Conservation (phyloP, 176 grass and related monocot genomes). For the Oryza meridionalis region DNA sequence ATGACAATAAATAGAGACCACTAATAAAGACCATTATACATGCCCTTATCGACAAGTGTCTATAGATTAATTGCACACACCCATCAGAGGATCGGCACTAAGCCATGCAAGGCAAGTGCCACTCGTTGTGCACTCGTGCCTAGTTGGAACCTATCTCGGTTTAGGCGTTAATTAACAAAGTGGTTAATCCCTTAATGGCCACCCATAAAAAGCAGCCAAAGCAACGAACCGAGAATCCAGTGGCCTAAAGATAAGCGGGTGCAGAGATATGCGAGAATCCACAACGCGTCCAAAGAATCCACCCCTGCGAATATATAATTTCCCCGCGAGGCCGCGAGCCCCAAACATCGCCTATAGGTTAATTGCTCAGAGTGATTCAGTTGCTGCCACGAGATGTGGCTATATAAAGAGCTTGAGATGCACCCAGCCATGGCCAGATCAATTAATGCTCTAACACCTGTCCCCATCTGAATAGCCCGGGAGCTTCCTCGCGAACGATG, state of each 20-base stretch:
- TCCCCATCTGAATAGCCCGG: neutral
- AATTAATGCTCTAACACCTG: conserved; percentile 31
- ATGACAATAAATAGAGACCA: too few relatives aligned
- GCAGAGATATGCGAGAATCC: conserved; percentile 51
- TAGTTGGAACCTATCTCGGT: conserved; percentile 22
- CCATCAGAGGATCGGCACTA: conserved; percentile 30
- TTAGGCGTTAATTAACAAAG: conserved; percentile 40
- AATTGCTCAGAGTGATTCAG: conserved; percentile 7
- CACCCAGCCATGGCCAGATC: neutral
- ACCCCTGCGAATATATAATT: conserved; percentile 24
- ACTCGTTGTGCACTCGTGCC: neutral
- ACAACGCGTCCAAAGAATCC: conserved; percentile 37
- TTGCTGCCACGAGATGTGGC: conserved; percentile 1
- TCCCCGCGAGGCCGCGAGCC: conserved; percentile 10
- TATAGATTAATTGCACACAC: neutral
- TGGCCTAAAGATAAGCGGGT: conserved; percentile 49
- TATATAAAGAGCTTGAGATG: conserved; percentile 47
- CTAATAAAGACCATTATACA: too few relatives aligned
- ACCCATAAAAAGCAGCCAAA: conserved; percentile 47
- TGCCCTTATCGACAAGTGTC: conserved; percentile 27
- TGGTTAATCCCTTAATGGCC: conserved; percentile 51
- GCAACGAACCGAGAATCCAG: conserved; percentile 34
- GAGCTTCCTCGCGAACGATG: conserved; percentile 27
- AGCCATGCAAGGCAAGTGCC: neutral
- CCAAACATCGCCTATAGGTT: neutral